phyloP scores from a whole-genome alignment of 108 stramenopile genomes.

The Skeletonema potamos region DNA sequence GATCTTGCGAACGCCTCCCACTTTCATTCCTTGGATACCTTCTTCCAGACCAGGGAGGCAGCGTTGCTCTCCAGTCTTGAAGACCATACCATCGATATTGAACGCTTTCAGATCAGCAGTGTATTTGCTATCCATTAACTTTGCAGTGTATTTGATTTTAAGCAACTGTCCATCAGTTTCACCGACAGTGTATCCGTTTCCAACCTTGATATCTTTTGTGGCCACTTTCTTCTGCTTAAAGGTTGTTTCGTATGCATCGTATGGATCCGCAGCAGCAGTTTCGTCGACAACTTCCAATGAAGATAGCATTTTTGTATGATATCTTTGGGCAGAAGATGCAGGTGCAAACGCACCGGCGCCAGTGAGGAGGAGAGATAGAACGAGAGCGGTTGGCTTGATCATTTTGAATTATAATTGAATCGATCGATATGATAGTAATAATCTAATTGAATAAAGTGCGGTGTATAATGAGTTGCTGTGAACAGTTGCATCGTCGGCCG shows the following conservation, averaged over 20 bases:
- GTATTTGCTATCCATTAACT: slow-evolving; percentile 34
- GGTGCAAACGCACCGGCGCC: slow-evolving; percentile 10
- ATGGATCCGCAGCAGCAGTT: slow-evolving; percentile 13
- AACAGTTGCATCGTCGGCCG: too few species aligned
- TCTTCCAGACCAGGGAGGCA: slow-evolving; percentile 39
- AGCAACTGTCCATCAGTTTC: slow-evolving; percentile 25
- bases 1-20: slow-evolving; percentile 31
- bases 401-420: background rate
- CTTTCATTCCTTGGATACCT: slow-evolving; percentile 42
- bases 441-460: too few species aligned
- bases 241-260: slow-evolving; percentile 25
- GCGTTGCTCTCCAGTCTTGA: slow-evolving; percentile 37
- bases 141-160: slow-evolving; percentile 31
- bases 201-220: slow-evolving; percentile 24
- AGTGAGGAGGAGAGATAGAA: background rate
- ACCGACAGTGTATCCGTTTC: slow-evolving; percentile 23
- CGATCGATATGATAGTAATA: too few species aligned
- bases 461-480: too few species aligned
- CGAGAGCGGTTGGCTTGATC: background rate
- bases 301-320: background rate
- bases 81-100: slow-evolving; percentile 34
- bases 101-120: slow-evolving; percentile 35
- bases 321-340: background rate
- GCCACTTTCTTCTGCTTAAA: slow-evolving; percentile 29
- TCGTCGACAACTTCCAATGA: slow-evolving; percentile 4